Evolutionary conservation across 73 alveolate species (phyloP).

Genomic region (Paramecium caudatum): DNA sequence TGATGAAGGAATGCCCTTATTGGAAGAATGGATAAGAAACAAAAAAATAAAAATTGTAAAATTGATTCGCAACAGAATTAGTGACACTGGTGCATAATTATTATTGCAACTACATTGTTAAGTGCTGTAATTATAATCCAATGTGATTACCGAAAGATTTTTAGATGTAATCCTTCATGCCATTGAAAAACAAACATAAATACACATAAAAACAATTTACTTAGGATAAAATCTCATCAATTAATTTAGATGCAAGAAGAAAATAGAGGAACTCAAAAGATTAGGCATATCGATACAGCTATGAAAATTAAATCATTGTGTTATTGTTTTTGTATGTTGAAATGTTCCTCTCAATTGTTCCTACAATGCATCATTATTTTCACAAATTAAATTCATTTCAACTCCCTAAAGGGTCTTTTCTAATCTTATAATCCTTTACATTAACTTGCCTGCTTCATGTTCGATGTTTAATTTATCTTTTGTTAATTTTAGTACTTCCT

Average conservation of each 20-base stretch:
- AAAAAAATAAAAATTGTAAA: slow-evolving; percentile 30
- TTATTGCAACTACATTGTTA: slow-evolving; percentile 20
- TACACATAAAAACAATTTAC: slow-evolving; percentile 36
- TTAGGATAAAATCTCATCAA: slow-evolving; percentile 35
- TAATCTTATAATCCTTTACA: background rate
- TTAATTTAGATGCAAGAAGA: slow-evolving; percentile 35
- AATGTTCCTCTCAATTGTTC: slow-evolving; percentile 59
- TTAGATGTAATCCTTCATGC: slow-evolving; percentile 47
- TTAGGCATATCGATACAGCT: slow-evolving; percentile 25
- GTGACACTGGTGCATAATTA: slow-evolving; percentile 56
- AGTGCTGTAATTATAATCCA: slow-evolving; percentile 50
- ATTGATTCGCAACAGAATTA: slow-evolving; percentile 38
- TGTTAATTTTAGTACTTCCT: slow-evolving; percentile 39
- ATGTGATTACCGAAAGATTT: slow-evolving; percentile 62
- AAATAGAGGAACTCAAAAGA: slow-evolving; percentile 43
- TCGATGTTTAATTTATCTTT: slow-evolving; percentile 51
- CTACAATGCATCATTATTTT: slow-evolving; percentile 31
- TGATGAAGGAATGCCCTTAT: slow-evolving; percentile 17
- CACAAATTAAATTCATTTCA: slow-evolving; percentile 53
- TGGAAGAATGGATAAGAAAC: slow-evolving; percentile 30
- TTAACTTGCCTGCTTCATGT: background rate
- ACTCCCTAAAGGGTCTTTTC: slow-evolving; percentile 48
- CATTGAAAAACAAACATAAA: background rate
- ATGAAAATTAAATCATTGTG: slow-evolving; percentile 65
- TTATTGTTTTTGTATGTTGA: slow-evolving; percentile 21